Conservation (phyloP, 2,329 filamentous ascomycete genomes). For the Salinomyces thailandicus region DNA sequence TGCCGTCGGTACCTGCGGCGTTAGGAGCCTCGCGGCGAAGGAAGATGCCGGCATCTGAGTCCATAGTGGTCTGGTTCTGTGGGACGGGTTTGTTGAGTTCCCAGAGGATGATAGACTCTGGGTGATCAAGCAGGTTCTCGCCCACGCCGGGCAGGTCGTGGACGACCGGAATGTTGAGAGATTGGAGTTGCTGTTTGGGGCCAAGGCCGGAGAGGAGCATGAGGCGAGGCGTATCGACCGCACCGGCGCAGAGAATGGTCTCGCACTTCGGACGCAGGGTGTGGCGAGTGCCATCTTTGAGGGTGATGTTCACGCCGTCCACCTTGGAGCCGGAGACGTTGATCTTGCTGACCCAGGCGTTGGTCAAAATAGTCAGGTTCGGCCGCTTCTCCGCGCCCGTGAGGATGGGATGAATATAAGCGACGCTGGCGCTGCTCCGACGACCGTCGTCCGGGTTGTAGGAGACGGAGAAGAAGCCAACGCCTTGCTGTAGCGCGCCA, state of each 20-base stretch:
- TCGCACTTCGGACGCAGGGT: slow-evolving; percentile 56
- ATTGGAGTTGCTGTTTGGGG: slow-evolving; percentile 37
- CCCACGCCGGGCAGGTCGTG: slow-evolving; percentile 52
- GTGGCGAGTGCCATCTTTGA: slow-evolving; percentile 49
- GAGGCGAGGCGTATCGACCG: slow-evolving; percentile 67
- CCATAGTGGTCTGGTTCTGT: slow-evolving; percentile 75
- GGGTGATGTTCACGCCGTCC: slow-evolving; percentile 60
- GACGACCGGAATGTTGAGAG: slow-evolving; percentile 43
- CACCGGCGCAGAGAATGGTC: slow-evolving; percentile 69
- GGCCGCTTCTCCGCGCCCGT: slow-evolving; percentile 70
- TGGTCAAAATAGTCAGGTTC: slow-evolving; percentile 77
- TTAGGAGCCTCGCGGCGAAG: slow-evolving; percentile 65
- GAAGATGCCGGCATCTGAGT: slow-evolving; percentile 83
- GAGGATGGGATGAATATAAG: slow-evolving; percentile 86
- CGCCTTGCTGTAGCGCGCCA: slow-evolving; percentile 62
- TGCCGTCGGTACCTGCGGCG: slow-evolving; percentile 58
- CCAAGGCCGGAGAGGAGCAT: slow-evolving; percentile 44
- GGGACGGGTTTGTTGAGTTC: slow-evolving; percentile 72
- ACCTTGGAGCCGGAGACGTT: slow-evolving; percentile 61
- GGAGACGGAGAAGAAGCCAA: slow-evolving; percentile 82
- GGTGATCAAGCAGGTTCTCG: slow-evolving; percentile 55
- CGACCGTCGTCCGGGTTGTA: slow-evolving; percentile 84
- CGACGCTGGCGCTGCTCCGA: slow-evolving; percentile 76
- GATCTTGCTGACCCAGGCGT: slow-evolving; percentile 77
- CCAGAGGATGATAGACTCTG: slow-evolving; percentile 59